These are phyloP conservation scores for Myrmaecium sp. DNA, from an alignment of 2,329 filamentous ascomycete genomes.

Conservation along the genomic window DNA sequence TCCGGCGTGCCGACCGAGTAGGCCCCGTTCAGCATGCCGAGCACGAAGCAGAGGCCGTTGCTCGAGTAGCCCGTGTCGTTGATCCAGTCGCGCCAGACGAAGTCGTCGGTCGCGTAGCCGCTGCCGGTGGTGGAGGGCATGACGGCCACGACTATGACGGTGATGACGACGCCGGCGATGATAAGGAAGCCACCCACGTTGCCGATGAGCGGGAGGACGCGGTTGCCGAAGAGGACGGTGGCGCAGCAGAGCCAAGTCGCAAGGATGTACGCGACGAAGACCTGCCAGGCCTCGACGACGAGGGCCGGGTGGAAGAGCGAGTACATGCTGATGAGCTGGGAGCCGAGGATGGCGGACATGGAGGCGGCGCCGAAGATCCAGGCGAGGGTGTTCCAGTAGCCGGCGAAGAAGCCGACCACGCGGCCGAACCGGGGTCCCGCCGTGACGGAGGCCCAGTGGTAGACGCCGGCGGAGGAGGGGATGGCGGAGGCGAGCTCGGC, in stretches of 20 bases:
- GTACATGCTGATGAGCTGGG: conserved; percentile 31
- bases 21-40: conserved; percentile 52
- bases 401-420: conserved; percentile 31
- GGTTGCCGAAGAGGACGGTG: conserved; percentile 37
- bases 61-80: conserved; percentile 30
- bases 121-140: conserved; percentile 32
- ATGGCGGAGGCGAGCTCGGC: conserved; percentile 32
- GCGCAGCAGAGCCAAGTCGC: conserved; percentile 29
- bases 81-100: conserved; percentile 30
- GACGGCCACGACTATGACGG: conserved; percentile 36
- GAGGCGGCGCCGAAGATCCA: conserved; percentile 31
- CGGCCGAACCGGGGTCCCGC: conserved; percentile 29
- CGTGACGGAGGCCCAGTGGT: conserved; percentile 37
- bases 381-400: conserved; percentile 35
- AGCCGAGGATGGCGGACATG: conserved; percentile 27
- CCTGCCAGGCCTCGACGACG: conserved; percentile 30
- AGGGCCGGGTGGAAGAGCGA: conserved; percentile 30
- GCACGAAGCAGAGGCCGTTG: conserved; percentile 45
- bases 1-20: conserved; percentile 52
- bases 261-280: conserved; percentile 32
- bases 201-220: conserved; percentile 34
- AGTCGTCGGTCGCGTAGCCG: conserved; percentile 22
- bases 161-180: conserved; percentile 36
- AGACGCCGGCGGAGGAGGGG: conserved; percentile 27
- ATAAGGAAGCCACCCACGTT: conserved; percentile 38